Evolutionary conservation across 306 rosid genomes (phyloP).

Genomic region (Quercus gilva): DNA sequence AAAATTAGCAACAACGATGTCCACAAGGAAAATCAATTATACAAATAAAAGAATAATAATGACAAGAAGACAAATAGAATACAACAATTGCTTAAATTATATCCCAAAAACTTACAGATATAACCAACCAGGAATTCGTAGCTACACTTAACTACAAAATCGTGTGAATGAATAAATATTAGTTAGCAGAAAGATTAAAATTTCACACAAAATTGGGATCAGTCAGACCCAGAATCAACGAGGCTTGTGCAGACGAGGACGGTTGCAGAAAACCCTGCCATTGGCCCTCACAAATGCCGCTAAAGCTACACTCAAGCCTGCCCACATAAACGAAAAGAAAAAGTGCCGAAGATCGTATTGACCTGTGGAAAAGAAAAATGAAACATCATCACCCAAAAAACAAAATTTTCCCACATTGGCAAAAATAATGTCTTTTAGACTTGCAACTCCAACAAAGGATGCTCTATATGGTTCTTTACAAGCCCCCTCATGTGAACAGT

Average conservation of each 20-base stretch:
- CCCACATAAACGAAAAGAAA: conserved; percentile 87
- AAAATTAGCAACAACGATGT: background rate
- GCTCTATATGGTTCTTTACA: background rate
- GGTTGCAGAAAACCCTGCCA: conserved; percentile 88
- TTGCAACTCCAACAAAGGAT: background rate
- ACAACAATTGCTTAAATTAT: conserved; percentile 26
- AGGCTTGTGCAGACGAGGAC: conserved; percentile 87
- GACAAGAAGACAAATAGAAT: conserved; percentile 14
- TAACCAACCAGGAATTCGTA: conserved; percentile 25
- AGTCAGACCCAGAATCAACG: conserved; percentile 32
- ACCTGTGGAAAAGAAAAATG: conserved; percentile 43
- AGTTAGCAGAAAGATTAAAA: conserved; percentile 23
- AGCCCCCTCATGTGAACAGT: background rate
- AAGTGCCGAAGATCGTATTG: conserved; percentile 73
- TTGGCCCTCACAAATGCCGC: conserved; percentile 89
- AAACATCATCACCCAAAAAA: background rate
- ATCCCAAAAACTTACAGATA: conserved; percentile 11
- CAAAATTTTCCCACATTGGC: background rate
- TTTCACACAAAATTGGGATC: conserved; percentile 19
- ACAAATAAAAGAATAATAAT: conserved; percentile 23
- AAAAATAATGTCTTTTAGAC: background rate
- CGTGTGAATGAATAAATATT: conserved; percentile 30
- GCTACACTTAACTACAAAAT: conserved; percentile 22
- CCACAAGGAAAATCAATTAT: conserved; percentile 15
- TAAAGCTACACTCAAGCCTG: conserved; percentile 62